A percentile compares a stretch with the other conserved stretches of the same genome.
Conservation (phyloP, 352 stramenopile genomes). For the Phytophthora chlamydospora region DNA sequence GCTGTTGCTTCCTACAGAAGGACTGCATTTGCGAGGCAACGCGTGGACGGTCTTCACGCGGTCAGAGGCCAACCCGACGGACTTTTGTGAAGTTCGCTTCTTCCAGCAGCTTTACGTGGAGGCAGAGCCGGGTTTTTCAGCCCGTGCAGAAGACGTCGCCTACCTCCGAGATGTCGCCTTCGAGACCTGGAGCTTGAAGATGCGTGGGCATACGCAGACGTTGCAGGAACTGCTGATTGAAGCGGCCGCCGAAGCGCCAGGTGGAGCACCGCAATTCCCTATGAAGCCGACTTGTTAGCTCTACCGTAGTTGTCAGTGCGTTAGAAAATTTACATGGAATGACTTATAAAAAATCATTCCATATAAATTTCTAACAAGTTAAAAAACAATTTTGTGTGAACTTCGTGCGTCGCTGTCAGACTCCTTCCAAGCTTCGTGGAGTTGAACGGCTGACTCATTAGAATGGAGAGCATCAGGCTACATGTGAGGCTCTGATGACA, state of each 20-base stretch:
- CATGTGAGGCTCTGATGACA: no score
- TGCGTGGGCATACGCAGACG: conserved; percentile 23
- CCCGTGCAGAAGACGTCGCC: conserved; percentile 17
- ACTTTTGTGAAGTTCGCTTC: conserved; percentile 14
- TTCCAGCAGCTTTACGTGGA: conserved; percentile 34
- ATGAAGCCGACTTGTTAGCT: conserved; percentile 9
- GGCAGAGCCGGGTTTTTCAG: conserved; percentile 12
- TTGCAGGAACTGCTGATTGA: conserved; percentile 30
- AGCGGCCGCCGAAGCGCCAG: conserved; percentile 7
- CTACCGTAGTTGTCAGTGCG: not conserved
- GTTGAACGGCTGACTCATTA: no score
- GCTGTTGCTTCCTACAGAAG: conserved; percentile 30
- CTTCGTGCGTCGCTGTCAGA: not conserved
- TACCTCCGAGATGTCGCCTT: conserved; percentile 26
- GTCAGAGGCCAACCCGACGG: conserved; percentile 3
- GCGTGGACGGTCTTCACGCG: conserved; percentile 27
- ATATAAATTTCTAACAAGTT: no score
- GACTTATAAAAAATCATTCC: no score
- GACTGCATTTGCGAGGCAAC: conserved; percentile 17
- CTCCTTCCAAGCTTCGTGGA: not conserved
- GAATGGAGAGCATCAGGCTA: no score
- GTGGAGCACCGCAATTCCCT: conserved; percentile 7
- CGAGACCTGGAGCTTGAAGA: conserved; percentile 31
- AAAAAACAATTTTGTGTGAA: no score
- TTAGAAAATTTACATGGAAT: not conserved